Conservation (phyloP, 495 filamentous ascomycete species). For the Tuber brumale region DNA sequence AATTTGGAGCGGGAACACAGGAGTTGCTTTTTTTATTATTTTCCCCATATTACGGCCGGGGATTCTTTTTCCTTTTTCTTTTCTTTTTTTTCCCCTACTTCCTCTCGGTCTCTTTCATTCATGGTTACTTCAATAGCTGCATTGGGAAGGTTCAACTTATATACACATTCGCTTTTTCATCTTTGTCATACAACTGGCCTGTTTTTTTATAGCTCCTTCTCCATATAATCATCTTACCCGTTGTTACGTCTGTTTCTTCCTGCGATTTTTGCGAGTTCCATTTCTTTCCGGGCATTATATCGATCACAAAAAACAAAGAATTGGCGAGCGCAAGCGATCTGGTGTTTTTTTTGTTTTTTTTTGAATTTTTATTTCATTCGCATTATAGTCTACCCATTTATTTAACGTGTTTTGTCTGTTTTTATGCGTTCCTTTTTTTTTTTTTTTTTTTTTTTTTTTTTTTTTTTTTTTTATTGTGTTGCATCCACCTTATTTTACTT, state of each 20-base stretch:
- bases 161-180: conserved; percentile 1
- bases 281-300: conserved; percentile 1
- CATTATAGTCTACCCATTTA: background rate
- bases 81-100: too few species aligned
- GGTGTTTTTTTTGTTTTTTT: background rate
- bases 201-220: background rate
- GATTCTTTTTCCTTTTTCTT: background rate
- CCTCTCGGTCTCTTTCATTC: background rate
- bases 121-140: background rate
- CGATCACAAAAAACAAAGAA: conserved; percentile 1
- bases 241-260: background rate
- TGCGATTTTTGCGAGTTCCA: background rate
- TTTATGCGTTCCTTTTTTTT: background rate
- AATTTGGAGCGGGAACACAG: background rate
- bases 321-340: background rate
- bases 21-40: background rate
- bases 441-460: background rate
- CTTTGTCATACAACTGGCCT: background rate
- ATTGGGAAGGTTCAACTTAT: background rate
- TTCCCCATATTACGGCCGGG: background rate
- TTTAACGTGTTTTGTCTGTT: background rate
- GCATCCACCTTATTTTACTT: background rate
- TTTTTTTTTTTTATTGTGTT: background rate
- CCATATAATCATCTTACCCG: background rate
- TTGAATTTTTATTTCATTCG: background rate